A percentile compares a stretch with the other conserved stretches of the same genome.
phyloP scores from a whole-genome alignment of 495 filamentous ascomycete genomes.

The Aspergillus panamensis region DNA sequence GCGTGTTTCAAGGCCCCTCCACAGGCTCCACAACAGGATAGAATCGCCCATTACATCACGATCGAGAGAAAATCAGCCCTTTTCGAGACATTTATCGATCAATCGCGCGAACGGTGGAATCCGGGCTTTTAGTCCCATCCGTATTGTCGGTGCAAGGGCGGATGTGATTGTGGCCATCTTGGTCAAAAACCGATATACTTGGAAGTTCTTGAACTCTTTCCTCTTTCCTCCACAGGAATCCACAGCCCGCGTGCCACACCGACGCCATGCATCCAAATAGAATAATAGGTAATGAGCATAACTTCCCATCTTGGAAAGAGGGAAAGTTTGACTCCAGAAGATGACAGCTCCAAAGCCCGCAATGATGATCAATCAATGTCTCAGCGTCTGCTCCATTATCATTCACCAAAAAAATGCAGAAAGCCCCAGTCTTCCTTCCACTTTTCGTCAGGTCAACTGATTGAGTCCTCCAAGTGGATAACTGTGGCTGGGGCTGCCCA shows the following conservation, averaged over 20 bases:
- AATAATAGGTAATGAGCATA: neutral
- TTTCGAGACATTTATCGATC: neutral
- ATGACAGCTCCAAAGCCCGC: constrained; percentile 1
- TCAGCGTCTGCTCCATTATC: neutral
- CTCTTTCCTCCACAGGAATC: neutral
- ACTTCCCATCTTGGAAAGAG: neutral
- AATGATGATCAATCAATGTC: neutral
- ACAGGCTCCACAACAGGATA: constrained; percentile 10
- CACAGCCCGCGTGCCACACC: neutral
- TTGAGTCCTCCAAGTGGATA: constrained; percentile 6
- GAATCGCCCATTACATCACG: neutral
- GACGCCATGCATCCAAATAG: neutral
- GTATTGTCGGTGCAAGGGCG: neutral
- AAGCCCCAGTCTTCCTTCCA: neutral
- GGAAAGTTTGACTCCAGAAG: neutral
- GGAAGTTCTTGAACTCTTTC: neutral
- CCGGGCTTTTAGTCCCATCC: neutral
- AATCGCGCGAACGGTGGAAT: neutral
- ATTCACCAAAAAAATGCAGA: constrained; percentile 4
- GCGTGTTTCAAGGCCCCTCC: constrained; percentile 10
- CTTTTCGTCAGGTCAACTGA: constrained; percentile 4
- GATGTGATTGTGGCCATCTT: neutral
- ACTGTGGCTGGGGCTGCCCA: constrained; percentile 9
- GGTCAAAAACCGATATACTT: neutral
- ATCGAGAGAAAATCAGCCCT: neutral